phyloP scores from a whole-genome alignment of 2,329 filamentous ascomycete genomes.

The Fusarium pseudocircinatum region DNA sequence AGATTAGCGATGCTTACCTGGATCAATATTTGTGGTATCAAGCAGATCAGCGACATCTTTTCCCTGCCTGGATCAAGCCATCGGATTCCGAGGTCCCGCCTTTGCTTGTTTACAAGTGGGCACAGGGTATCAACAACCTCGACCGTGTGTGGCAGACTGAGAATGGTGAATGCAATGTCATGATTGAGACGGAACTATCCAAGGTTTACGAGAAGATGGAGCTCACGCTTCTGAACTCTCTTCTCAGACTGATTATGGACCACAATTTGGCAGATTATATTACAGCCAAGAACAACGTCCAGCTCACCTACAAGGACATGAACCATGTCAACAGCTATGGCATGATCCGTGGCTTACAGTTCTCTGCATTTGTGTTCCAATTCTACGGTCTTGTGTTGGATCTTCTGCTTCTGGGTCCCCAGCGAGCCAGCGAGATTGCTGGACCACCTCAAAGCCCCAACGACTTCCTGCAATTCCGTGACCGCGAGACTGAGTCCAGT shows the following conservation, averaged over 20 bases:
- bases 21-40: slow-evolving; percentile 99
- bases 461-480: slow-evolving; percentile 96
- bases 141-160: slow-evolving; percentile 94
- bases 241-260: slow-evolving; percentile 96
- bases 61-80: slow-evolving; percentile 99
- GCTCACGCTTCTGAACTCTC: slow-evolving; percentile 90
- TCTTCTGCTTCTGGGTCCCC: slow-evolving; percentile 87
- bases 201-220: slow-evolving; percentile 99
- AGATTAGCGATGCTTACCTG: slow-evolving; percentile 98
- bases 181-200: slow-evolving; percentile 98
- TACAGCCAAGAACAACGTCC: slow-evolving; percentile 98
- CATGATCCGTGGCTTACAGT: slow-evolving; percentile 96
- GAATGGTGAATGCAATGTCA: slow-evolving; percentile 96
- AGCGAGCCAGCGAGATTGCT: slow-evolving; percentile 97
- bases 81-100: slow-evolving; percentile 98
- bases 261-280: slow-evolving; percentile 99
- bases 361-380: slow-evolving; percentile 98
- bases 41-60: slow-evolving; percentile 94
- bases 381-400: slow-evolving; percentile 98
- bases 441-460: slow-evolving; percentile 94
- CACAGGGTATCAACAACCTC: slow-evolving; percentile 98
- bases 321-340: slow-evolving; percentile 99
- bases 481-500: slow-evolving; percentile 88
- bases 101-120: slow-evolving; percentile 96
- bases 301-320: slow-evolving; percentile 99